Evolutionary conservation across 768 basidiomycete species (phyloP).

Genomic region (Imleria badia): DNA sequence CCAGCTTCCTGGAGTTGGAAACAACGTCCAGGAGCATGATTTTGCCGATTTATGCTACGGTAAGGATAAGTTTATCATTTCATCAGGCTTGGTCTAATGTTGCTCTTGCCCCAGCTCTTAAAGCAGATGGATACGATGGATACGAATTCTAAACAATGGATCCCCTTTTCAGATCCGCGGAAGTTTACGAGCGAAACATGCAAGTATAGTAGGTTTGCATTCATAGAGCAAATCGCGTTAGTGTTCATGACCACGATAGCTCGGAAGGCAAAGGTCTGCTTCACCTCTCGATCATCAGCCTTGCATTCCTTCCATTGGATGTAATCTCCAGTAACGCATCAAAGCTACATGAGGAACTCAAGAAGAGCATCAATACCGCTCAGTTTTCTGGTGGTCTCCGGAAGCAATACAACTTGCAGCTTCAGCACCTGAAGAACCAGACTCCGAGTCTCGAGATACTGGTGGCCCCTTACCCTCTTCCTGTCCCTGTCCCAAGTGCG

Average conservation of each 20-base stretch:
- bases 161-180: not conserved
- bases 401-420: constrained; percentile 3
- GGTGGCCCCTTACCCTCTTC: not conserved
- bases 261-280: constrained; percentile 3
- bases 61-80: not conserved
- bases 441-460: not conserved
- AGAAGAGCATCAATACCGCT: not conserved
- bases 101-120: not conserved
- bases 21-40: constrained; percentile 3
- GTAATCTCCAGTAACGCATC: not conserved
- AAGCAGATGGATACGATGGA: not conserved
- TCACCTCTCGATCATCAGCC: not conserved
- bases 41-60: not conserved
- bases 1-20: constrained; percentile 1
- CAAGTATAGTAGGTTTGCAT: not conserved
- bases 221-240: not conserved
- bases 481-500: not conserved
- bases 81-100: not conserved
- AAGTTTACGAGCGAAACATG: not conserved
- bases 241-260: not conserved
- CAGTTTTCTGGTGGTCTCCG: not conserved
- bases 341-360: not conserved
- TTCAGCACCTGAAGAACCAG: not conserved
- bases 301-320: not conserved
- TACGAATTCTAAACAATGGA: not conserved